These are phyloP conservation scores for Exobasidium rhododendri DNA, from an alignment of 1,284 basidiomycete species.

Conservation along the genomic window DNA sequence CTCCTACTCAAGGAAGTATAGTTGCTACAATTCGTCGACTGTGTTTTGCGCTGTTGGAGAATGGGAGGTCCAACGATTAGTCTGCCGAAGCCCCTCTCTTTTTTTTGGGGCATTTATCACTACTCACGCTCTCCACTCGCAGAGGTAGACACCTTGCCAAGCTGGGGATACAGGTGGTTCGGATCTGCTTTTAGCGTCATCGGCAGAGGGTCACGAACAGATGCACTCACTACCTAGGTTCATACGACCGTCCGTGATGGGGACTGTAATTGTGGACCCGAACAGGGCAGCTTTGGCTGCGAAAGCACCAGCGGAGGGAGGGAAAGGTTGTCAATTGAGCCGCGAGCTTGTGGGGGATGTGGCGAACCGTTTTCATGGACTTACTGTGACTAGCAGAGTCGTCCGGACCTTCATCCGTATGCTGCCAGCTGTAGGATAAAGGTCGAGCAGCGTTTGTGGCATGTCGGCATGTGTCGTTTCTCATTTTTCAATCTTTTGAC, in stretches of 20 bases:
- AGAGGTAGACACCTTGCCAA: constrained; percentile 64
- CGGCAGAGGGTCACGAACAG: too few species aligned
- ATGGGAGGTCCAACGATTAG: too few species aligned
- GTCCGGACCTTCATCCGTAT: constrained; percentile 67
- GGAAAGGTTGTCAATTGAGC: too few species aligned
- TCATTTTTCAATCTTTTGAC: too few species aligned
- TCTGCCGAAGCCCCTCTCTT: too few species aligned
- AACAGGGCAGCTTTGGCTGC: constrained; percentile 80
- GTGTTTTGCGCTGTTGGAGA: constrained; percentile 55
- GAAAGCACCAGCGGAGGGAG: too few species aligned
- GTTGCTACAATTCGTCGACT: constrained; percentile 74
- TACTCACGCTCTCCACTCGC: constrained; percentile 64
- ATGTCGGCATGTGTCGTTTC: too few species aligned
- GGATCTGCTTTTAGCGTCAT: too few species aligned
- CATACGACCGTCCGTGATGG: constrained; percentile 75
- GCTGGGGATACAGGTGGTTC: not conserved
- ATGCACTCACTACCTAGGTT: constrained; percentile 64
- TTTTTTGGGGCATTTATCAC: too few species aligned
- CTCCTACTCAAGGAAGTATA: constrained; percentile 61
- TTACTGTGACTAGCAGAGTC: constrained; percentile 76
- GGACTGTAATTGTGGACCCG: constrained; percentile 75
- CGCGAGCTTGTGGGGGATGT: too few species aligned
- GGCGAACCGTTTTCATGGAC: too few species aligned
- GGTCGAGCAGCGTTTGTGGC: too few species aligned
- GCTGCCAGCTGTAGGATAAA: constrained; percentile 65